These are phyloP conservation scores for Lachancea nothofagi DNA, from an alignment of 805 yeast species.

Conservation along the genomic window DNA sequence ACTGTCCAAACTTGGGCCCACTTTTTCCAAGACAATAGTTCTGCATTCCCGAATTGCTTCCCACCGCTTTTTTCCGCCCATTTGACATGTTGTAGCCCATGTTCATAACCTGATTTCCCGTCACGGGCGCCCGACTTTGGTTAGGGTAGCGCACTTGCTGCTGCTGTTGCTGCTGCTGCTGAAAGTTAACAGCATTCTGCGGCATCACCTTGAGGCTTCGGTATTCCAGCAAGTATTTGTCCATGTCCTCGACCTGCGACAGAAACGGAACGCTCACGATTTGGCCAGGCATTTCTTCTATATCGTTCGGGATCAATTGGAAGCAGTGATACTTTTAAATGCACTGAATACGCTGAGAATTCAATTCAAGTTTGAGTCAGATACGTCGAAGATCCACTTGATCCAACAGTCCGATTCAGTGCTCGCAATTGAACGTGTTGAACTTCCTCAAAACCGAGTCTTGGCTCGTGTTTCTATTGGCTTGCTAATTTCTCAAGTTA, in stretches of 20 bases:
- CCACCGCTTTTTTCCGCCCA: conserved; percentile 7
- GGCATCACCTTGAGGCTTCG: conserved; percentile 20
- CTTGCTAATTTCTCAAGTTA: no score
- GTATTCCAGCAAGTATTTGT: conserved; percentile 27
- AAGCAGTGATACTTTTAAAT: no score
- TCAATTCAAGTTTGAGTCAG: no score
- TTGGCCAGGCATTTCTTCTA: conserved; percentile 26
- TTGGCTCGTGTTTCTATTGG: no score
- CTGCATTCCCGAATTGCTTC: conserved; percentile 4
- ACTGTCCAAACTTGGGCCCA: conserved; percentile 11
- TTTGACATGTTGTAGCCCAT: conserved; percentile 4
- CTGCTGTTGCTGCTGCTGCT: conserved; percentile 8
- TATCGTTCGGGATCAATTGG: no score
- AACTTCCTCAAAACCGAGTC: no score
- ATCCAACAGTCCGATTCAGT: no score
- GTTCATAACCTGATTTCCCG: conserved; percentile 6
- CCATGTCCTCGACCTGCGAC: conserved; percentile 34
- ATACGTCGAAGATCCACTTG: no score
- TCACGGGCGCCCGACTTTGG: conserved; percentile 1
- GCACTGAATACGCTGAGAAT: no score
- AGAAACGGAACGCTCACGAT: conserved; percentile 30
- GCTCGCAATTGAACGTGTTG: no score
- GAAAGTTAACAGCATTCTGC: conserved; percentile 11
- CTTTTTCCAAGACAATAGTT: conserved; percentile 15
- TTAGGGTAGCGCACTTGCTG: conserved; percentile 10